A percentile compares a stretch with the other conserved stretches of the same genome.
phyloP scores from a whole-genome alignment of 2,329 filamentous ascomycete genomes.

The Nemania diffusa region DNA sequence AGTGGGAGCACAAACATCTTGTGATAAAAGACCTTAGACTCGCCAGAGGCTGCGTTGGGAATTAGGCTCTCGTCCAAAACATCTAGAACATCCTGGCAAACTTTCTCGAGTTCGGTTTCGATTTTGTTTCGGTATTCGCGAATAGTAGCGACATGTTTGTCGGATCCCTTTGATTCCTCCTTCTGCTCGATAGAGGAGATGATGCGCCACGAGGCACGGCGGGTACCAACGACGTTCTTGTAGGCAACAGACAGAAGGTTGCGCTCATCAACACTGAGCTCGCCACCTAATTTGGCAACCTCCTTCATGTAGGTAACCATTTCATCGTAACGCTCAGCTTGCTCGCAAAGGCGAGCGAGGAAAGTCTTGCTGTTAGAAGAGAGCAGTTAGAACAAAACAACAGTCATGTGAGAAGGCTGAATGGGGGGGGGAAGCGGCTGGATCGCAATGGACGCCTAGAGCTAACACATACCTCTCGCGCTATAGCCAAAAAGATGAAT shows the following conservation, averaged over 20 bases:
- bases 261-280: constrained; percentile 95
- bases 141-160: constrained; percentile 94
- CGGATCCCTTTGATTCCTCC: constrained; percentile 98
- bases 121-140: constrained; percentile 99
- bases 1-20: constrained; percentile 81
- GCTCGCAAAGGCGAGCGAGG: constrained; percentile 99
- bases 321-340: constrained; percentile 99
- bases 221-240: constrained; percentile 99
- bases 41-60: constrained; percentile 93
- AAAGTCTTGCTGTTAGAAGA: constrained; percentile 87
- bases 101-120: constrained; percentile 94
- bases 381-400: constrained; percentile 36
- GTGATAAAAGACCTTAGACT: constrained; percentile 99
- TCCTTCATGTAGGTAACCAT: constrained; percentile 99
- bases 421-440: constrained; percentile 28
- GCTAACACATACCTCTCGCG: constrained; percentile 73
- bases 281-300: constrained; percentile 87
- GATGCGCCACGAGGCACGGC: constrained; percentile 98
- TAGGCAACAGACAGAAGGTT: constrained; percentile 99
- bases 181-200: constrained; percentile 99
- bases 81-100: constrained; percentile 97
- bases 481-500: constrained; percentile 55
- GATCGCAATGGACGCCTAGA: constrained; percentile 26
- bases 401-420: constrained; percentile 24
- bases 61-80: constrained; percentile 94